Conservation (phyloP, 495 filamentous ascomycete genomes). For the Immersiella caudata region DNA sequence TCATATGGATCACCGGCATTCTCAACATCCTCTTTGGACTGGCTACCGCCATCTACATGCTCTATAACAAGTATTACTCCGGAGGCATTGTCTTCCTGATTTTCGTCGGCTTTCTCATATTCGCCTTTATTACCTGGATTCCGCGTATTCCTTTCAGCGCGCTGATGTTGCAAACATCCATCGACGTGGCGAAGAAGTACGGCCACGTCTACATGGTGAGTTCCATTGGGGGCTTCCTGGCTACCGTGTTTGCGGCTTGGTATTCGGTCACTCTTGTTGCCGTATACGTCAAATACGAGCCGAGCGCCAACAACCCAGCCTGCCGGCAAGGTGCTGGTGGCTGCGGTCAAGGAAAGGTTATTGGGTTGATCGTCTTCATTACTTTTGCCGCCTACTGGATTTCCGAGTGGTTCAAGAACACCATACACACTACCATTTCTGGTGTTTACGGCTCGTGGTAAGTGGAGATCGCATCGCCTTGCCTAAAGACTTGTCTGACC, state of each 20-base stretch:
- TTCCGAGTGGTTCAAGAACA: conserved; percentile 89
- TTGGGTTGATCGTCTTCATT: conserved; percentile 80
- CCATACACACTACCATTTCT: conserved; percentile 82
- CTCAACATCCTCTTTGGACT: conserved; percentile 75
- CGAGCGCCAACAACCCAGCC: conserved; percentile 63
- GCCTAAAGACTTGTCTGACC: too few species aligned
- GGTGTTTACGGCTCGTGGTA: conserved; percentile 74
- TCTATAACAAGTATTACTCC: conserved; percentile 69
- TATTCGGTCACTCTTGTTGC: conserved; percentile 61
- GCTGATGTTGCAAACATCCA: conserved; percentile 83
- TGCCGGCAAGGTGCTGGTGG: conserved; percentile 63
- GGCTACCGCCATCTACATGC: conserved; percentile 68
- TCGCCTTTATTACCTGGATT: conserved; percentile 69
- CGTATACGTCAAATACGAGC: conserved; percentile 81
- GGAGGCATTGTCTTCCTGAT: conserved; percentile 85
- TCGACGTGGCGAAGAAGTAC: conserved; percentile 80
- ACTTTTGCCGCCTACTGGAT: conserved; percentile 94
- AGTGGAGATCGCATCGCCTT: too few species aligned
- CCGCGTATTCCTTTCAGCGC: conserved; percentile 85
- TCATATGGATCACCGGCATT: conserved; percentile 89
- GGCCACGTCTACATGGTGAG: conserved; percentile 88
- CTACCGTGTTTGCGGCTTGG: conserved; percentile 71
- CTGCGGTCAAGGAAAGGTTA: conserved; percentile 77
- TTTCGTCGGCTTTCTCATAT: conserved; percentile 64
- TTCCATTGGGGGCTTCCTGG: conserved; percentile 73